Conservation (phyloP, 2,329 filamentous ascomycete species). For the Blastomyces parvus region DNA sequence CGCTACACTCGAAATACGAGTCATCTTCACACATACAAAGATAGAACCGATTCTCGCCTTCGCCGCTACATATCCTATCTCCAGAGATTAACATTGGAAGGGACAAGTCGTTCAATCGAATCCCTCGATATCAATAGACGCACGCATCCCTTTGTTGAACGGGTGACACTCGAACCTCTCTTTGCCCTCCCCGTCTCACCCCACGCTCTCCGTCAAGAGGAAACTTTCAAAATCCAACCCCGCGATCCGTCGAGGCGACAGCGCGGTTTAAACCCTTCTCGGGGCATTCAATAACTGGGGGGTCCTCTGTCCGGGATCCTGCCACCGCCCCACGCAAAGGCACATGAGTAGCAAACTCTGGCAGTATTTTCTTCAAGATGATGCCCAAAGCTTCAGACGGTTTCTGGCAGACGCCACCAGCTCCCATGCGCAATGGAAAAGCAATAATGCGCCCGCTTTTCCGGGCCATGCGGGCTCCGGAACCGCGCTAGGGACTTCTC, state of each 20-base stretch:
- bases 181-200: constrained; percentile 1
- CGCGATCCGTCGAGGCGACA: constrained; percentile 74
- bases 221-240: constrained; percentile 64
- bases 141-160: neutral
- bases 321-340: constrained; percentile 25
- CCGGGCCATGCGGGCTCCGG: constrained; percentile 20
- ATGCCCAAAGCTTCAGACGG: constrained; percentile 89
- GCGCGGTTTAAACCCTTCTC: constrained; percentile 57
- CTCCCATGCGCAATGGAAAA: constrained; percentile 27
- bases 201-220: constrained; percentile 13
- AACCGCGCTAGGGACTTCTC: constrained; percentile 23
- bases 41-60: neutral
- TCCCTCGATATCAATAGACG: neutral
- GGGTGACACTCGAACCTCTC: neutral
- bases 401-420: constrained; percentile 63
- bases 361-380: constrained; percentile 94
- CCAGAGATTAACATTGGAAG: neutral
- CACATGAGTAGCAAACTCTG: constrained; percentile 96
- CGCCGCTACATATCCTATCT: neutral
- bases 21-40: neutral
- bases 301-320: neutral
- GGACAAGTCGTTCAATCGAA: neutral
- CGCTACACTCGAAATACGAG: neutral
- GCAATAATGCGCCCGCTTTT: constrained; percentile 18
- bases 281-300: constrained; percentile 5